Evolutionary conservation across 106 monocot species (phyloP).

Genomic region (Hemerocallis citrina): DNA sequence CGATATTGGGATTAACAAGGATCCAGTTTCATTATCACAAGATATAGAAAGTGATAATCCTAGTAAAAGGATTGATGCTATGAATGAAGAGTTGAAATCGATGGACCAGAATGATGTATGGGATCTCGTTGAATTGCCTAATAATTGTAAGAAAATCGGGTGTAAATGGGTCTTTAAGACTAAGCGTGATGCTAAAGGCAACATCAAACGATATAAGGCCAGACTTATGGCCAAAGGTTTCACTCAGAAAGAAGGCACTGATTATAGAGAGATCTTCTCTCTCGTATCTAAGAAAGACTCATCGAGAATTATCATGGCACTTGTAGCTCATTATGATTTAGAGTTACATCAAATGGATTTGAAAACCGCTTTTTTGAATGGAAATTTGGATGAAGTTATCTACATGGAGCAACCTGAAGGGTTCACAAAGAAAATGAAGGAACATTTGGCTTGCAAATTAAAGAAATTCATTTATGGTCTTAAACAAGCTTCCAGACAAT

Average conservation of each 20-base stretch:
- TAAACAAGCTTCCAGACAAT: too few relatives aligned
- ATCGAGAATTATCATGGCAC: conserved; percentile 8
- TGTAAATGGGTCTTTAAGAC: conserved; percentile 12
- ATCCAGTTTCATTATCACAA: conserved; percentile 2
- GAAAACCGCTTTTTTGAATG: conserved; percentile 8
- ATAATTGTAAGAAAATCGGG: background rate
- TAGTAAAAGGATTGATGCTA: background rate
- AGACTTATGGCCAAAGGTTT: conserved; percentile 7
- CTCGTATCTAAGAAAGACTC: conserved; percentile 3
- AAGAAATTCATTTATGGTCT: too few relatives aligned
- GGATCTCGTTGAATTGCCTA: background rate
- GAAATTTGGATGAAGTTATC: too few relatives aligned
- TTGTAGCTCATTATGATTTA: conserved; percentile 6
- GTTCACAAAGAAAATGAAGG: too few relatives aligned
- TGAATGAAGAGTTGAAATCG: background rate
- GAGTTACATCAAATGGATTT: conserved; percentile 15
- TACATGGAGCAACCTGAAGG: too few relatives aligned
- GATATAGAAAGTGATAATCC: background rate
- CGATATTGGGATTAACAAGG: too few relatives aligned
- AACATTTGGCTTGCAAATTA: too few relatives aligned
- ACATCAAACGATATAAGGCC: background rate
- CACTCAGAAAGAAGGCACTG: background rate
- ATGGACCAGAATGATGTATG: background rate
- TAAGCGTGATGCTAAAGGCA: background rate
- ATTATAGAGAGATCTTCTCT: conserved; percentile 6